Percentiles rank a stretch among this genome's conserved stretches.
Conservation (phyloP, 1,284 basidiomycete genomes). For the Mycosarcoma mackinlayi region DNA sequence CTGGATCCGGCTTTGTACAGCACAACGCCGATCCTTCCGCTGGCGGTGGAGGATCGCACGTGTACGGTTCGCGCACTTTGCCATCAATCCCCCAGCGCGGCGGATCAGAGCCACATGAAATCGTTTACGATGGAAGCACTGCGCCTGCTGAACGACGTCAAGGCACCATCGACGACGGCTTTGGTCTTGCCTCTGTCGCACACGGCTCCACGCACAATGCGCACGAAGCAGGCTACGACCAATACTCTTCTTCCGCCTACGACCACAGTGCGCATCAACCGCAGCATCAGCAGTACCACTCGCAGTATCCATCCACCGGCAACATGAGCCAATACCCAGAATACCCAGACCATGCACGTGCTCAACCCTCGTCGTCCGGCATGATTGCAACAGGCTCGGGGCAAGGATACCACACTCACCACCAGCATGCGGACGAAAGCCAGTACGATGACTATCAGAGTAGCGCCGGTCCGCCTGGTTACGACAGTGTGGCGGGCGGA, state of each 20-base stretch:
- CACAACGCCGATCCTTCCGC: slow-evolving; percentile 8
- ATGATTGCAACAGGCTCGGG: background rate
- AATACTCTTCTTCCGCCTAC: slow-evolving; percentile 40
- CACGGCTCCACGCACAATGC: slow-evolving; percentile 21
- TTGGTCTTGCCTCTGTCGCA: slow-evolving; percentile 43
- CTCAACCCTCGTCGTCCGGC: slow-evolving; percentile 12
- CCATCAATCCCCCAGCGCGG: slow-evolving; percentile 33
- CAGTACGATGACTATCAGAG: slow-evolving; percentile 43
- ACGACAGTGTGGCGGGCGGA: slow-evolving; percentile 23
- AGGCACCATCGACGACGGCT: slow-evolving; percentile 53
- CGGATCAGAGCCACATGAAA: slow-evolving; percentile 21
- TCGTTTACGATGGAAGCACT: slow-evolving; percentile 20
- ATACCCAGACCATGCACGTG: too few relatives aligned
- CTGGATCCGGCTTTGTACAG: slow-evolving; percentile 13
- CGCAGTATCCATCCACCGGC: slow-evolving; percentile 11
- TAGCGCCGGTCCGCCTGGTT: slow-evolving; percentile 35
- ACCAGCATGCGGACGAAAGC: slow-evolving; percentile 7
- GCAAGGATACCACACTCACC: slow-evolving; percentile 2
- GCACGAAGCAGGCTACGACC: slow-evolving; percentile 32
- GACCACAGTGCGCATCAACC: slow-evolving; percentile 20
- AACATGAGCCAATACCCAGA: slow-evolving; percentile 13
- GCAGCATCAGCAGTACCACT: slow-evolving; percentile 30
- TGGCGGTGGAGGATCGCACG: slow-evolving; percentile 10
- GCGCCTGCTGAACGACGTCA: slow-evolving; percentile 21
- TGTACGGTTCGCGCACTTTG: slow-evolving; percentile 24